Evolutionary conservation across 1,139 yeast species (phyloP).

Genomic region (Candida tetrigidarum): DNA sequence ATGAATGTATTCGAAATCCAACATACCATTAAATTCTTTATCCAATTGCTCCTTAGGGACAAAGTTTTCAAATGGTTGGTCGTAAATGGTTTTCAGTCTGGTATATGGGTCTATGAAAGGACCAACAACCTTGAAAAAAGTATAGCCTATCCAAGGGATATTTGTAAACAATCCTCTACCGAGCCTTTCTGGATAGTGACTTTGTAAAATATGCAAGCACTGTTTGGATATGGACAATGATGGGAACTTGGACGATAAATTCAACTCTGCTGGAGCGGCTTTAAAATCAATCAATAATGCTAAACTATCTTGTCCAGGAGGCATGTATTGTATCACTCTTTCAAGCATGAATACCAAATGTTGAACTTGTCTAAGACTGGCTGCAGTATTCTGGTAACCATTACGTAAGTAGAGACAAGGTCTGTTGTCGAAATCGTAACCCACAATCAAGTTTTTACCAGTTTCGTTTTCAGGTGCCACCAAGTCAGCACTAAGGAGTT

Average conservation of each 20-base stretch:
- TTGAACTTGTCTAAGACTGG: constrained; percentile 87
- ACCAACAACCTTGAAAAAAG: constrained; percentile 84
- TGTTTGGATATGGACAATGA: constrained; percentile 62
- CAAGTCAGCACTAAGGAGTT: constrained; percentile 59
- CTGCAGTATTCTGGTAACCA: constrained; percentile 91
- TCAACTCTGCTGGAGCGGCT: constrained; percentile 58
- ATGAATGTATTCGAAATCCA: constrained; percentile 83
- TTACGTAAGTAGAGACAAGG: constrained; percentile 91
- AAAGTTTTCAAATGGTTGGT: constrained; percentile 62
- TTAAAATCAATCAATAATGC: constrained; percentile 91
- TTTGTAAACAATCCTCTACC: constrained; percentile 91
- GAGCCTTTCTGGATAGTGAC: constrained; percentile 94
- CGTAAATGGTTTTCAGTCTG: constrained; percentile 87
- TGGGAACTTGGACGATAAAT: constrained; percentile 45
- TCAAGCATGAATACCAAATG: constrained; percentile 92
- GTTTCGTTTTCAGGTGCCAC: constrained; percentile 77
- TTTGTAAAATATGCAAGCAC: constrained; percentile 84
- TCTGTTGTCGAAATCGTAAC: constrained; percentile 85
- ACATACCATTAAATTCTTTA: constrained; percentile 78
- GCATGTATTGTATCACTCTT: constrained; percentile 90
- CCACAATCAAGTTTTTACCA: constrained; percentile 88
- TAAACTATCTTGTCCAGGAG: constrained; percentile 91
- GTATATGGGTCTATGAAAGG: constrained; percentile 97
- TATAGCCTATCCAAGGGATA: constrained; percentile 91
- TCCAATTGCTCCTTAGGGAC: constrained; percentile 74